A percentile compares a stretch with the other conserved stretches of the same genome.
Evolutionary conservation across 768 basidiomycete species (phyloP).

Genomic region (Tulasnella sp.): DNA sequence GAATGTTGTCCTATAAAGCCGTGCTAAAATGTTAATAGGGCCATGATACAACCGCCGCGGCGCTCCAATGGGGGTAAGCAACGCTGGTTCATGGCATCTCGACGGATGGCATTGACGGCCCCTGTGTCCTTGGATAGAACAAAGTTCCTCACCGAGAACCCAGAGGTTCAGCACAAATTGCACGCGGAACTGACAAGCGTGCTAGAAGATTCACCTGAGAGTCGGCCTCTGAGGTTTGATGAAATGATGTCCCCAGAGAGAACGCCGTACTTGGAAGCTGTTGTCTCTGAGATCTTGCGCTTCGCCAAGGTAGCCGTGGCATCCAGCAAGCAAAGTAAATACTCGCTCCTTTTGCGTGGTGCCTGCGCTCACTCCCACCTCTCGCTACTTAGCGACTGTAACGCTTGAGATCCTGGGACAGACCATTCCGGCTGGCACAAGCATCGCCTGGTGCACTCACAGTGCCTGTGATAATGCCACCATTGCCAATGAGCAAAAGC

Average conservation of each 20-base stretch:
- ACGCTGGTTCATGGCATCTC: not conserved
- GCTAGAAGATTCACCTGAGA: not conserved
- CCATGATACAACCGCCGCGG: constrained; percentile 6
- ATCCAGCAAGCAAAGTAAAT: not conserved
- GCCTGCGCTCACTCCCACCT: not conserved
- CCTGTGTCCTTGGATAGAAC: not conserved
- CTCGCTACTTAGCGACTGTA: not conserved
- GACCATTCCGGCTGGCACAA: not conserved
- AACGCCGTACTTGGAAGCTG: constrained; percentile 18
- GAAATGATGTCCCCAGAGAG: not conserved
- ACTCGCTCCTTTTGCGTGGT: too few relatives aligned
- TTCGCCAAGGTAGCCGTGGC: not conserved
- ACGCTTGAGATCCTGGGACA: too few relatives aligned
- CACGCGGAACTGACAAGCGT: not conserved
- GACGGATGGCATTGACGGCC: not conserved
- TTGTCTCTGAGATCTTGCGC: constrained; percentile 3
- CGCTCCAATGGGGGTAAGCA: constrained; percentile 6
- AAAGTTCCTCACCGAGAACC: constrained; percentile 9
- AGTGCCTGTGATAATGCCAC: not conserved
- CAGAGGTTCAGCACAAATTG: not conserved
- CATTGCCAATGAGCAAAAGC: not conserved
- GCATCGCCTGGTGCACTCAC: not conserved
- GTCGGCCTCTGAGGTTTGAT: not conserved
- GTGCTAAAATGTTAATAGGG: not conserved
- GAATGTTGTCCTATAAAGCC: not conserved